Evolutionary conservation across 768 basidiomycete genomes (phyloP).

Genomic region (Pleurotus salmoneostramineus): DNA sequence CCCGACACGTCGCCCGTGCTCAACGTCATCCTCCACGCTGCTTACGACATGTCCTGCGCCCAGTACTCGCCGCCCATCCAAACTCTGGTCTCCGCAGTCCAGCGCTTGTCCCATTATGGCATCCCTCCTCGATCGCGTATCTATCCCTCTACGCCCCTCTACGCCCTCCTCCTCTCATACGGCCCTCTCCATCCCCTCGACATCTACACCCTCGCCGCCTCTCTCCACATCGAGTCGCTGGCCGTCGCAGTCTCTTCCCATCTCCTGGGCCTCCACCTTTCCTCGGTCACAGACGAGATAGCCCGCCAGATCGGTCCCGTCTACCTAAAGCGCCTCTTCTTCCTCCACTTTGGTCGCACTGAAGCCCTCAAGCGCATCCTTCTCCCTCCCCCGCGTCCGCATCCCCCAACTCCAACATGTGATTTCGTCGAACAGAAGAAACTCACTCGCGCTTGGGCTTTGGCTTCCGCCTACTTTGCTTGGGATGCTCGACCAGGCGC

Average conservation of each 20-base stretch:
- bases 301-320: constrained; percentile 67
- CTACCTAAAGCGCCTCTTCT: constrained; percentile 80
- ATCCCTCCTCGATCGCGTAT: constrained; percentile 45
- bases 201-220: constrained; percentile 68
- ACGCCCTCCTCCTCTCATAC: constrained; percentile 56
- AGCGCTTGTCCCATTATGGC: constrained; percentile 57
- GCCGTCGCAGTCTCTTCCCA: constrained; percentile 74
- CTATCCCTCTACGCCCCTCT: constrained; percentile 51
- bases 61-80: constrained; percentile 72
- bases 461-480: constrained; percentile 78
- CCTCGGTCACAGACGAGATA: constrained; percentile 66
- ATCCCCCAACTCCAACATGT: constrained; percentile 64
- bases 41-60: constrained; percentile 70
- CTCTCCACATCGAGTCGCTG: constrained; percentile 63
- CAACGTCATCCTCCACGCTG: constrained; percentile 68
- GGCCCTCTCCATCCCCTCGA: constrained; percentile 69
- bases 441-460: constrained; percentile 75
- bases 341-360: constrained; percentile 76
- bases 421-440: constrained; percentile 78
- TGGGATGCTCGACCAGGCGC: constrained; percentile 86
- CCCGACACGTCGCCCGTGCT: constrained; percentile 58
- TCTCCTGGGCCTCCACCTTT: constrained; percentile 67
- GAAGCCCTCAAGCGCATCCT: constrained; percentile 81
- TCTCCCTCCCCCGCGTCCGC: constrained; percentile 69
- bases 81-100: constrained; percentile 52